Base-by-base conservation (phyloP, 805 yeast species). In the Candida golubevii region DNA sequence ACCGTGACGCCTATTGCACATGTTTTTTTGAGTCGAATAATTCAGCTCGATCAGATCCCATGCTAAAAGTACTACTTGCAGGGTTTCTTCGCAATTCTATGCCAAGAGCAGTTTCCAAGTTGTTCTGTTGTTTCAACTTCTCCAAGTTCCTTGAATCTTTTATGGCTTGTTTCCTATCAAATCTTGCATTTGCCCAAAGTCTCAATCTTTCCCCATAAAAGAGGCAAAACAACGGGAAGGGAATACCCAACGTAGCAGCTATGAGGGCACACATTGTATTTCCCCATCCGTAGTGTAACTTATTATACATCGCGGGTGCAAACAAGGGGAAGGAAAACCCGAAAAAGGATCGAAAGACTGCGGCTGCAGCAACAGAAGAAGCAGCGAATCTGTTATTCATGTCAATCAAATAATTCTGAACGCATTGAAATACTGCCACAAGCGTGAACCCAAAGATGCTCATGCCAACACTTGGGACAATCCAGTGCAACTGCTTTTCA, bases 281-380 rank as follows among this genome's bases (percentile, higher is more conserved):
- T 23, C 86, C 86, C 88, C 88, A 83, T 6, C 86, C 87, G 53
- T 80, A 81, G 15, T 83, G 82, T 36, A 84, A 60, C 8, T 46
- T 60, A 37, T 61, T 62, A 58, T 80, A 84, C 82, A 83, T 77
- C 8, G 72, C 64, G 8, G 69, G 61, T 2, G 84, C 85, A 60
- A 82, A 80, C 35, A 83, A 63, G 7, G 89, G 93, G 66, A 85
- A 82, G 9, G 77, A 69, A 43, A 82, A 84, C 1, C 90, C 91
- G 55, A 84, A 74, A 35, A 75, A 59, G 5, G 88, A 80, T 54
- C 93, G 69, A 54, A 80, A 75, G 48, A 83, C 75, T 0, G 88
- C 79, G 4, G 84, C 85, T 0, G 88, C 84, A 0, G 84, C 84
- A 29, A 80, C 73, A 0, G 84, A 75, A n/a, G 83, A 75, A 0